Evolutionary conservation across 2,329 filamentous ascomycete genomes (phyloP).

Genomic region (Neoascochyta sp.): DNA sequence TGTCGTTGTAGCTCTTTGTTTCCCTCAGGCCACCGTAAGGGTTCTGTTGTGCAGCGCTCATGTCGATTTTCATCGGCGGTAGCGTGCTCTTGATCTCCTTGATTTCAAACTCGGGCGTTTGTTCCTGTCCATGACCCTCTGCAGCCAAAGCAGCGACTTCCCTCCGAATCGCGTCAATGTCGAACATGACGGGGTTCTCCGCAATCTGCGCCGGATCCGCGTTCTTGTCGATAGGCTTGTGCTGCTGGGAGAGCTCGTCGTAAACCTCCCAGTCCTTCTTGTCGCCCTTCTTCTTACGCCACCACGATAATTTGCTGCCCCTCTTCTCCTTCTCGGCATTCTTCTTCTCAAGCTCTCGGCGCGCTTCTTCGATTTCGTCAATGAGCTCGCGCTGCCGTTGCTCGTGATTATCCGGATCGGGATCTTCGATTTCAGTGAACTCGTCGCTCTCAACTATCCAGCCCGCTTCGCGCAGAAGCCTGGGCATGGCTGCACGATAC

Average conservation of each 20-base stretch:
- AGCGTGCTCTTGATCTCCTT: slow-evolving; percentile 83
- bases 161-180: slow-evolving; percentile 82
- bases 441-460: slow-evolving; percentile 92
- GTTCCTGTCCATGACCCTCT: slow-evolving; percentile 48
- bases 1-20: slow-evolving; percentile 43
- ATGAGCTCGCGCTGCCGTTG: slow-evolving; percentile 88
- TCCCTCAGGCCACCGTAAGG: slow-evolving; percentile 33
- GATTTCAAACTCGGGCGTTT: slow-evolving; percentile 52
- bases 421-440: slow-evolving; percentile 94
- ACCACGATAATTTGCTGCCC: slow-evolving; percentile 61
- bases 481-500: slow-evolving; percentile 89
- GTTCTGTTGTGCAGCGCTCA: slow-evolving; percentile 17
- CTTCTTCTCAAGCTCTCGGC: slow-evolving; percentile 79
- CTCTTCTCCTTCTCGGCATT: slow-evolving; percentile 56
- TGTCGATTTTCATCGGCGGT: slow-evolving; percentile 77
- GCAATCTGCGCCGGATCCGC: slow-evolving; percentile 49
- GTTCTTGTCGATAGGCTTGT: slow-evolving; percentile 33
- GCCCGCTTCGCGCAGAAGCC: slow-evolving; percentile 78
- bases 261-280: slow-evolving; percentile 95
- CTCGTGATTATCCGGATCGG: slow-evolving; percentile 88
- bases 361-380: slow-evolving; percentile 91
- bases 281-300: slow-evolving; percentile 74
- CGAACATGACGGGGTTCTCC: slow-evolving; percentile 73
- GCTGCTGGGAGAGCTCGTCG: slow-evolving; percentile 60
- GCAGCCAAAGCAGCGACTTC: slow-evolving; percentile 69